Evolutionary conservation across 75 land plant genomes (phyloP), one percentile per base, ranked within the genome.

Genomic region (Adiantum capillusveneris): DNA sequence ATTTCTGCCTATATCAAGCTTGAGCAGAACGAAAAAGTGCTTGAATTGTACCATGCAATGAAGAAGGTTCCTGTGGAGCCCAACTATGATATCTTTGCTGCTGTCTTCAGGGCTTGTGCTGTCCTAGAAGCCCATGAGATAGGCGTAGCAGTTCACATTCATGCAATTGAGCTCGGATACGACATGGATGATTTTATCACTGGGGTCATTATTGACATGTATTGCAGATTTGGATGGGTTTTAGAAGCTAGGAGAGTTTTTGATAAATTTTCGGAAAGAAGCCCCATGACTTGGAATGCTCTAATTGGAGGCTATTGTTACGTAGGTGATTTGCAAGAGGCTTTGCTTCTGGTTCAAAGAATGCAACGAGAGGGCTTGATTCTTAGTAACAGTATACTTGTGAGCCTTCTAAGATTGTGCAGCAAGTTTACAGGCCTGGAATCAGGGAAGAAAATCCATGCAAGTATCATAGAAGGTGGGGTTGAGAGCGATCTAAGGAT

Each of bases 341-440:
- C 37, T 34, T 34, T 34, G 9, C 37, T 5, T 34, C 9, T 9
- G 3, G 7, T 34, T 34, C 37, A 34, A 34, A 34, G 9, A 3
- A 34, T 34, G 37, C 37, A 34, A 34, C 3, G 9, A 9, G 37
- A 34, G 37, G 37, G 37, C 7, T 34, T 34, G 3, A 5, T 3
- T 34, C 37, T 9, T 34, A 9, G 7, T 9, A 34, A 9, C 3
- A 34, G 37, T 9, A 56, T n/a, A 3, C 21, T 25, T 24, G 2
- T 6, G 30, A 22, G 31, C 6, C 26, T n/a, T 50, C 25, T 34
- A 34, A 34, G 37, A 3, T 34, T 9, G 9, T 81, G 84, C 65
- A 74, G 70, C 1, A 59, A 74, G 20, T 49, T 74, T 31, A 72
- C 72, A 29, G 74, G 69, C 49, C 65, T 78, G 29, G 75, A 81